These are phyloP conservation scores for Saitozyma sp. DNA, from an alignment of 768 basidiomycete species.

Conservation along the genomic window DNA sequence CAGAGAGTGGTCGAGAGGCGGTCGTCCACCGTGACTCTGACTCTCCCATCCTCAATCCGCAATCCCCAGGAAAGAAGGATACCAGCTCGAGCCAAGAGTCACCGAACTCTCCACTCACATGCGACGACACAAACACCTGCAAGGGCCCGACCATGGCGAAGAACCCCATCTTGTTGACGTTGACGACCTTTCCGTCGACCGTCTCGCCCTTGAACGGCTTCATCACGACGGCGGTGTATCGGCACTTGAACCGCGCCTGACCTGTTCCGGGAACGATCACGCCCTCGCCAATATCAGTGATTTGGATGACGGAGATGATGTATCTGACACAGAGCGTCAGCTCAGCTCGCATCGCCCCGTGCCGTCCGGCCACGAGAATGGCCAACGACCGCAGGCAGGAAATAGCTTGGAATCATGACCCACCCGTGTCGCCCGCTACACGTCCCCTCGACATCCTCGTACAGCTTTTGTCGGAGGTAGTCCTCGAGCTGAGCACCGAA, in stretches of 20 bases:
- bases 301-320: constrained; percentile 54
- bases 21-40: background rate
- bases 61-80: no score
- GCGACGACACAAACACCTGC: constrained; percentile 91
- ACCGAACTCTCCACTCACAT: constrained; percentile 60
- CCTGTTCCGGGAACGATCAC: constrained; percentile 88
- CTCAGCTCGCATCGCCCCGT: background rate
- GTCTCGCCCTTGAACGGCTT: constrained; percentile 99
- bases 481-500: constrained; percentile 94
- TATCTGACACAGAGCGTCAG: constrained; percentile 33
- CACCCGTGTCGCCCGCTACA: constrained; percentile 89
- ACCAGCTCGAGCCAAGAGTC: background rate
- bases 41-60: no score
- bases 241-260: constrained; percentile 91
- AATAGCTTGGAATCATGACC: constrained; percentile 13
- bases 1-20: background rate
- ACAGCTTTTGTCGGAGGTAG: constrained; percentile 88
- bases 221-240: constrained; percentile 95
- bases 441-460: constrained; percentile 94
- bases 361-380: no score
- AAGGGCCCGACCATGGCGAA: constrained; percentile 95
- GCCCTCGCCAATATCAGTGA: constrained; percentile 87
- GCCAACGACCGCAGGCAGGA: background rate
- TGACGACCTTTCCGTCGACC: constrained; percentile 91
- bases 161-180: constrained; percentile 99